Evolutionary conservation across 768 basidiomycete genomes (phyloP), one percentile per base, ranked within the genome.

Genomic region (Calocybe indica): DNA sequence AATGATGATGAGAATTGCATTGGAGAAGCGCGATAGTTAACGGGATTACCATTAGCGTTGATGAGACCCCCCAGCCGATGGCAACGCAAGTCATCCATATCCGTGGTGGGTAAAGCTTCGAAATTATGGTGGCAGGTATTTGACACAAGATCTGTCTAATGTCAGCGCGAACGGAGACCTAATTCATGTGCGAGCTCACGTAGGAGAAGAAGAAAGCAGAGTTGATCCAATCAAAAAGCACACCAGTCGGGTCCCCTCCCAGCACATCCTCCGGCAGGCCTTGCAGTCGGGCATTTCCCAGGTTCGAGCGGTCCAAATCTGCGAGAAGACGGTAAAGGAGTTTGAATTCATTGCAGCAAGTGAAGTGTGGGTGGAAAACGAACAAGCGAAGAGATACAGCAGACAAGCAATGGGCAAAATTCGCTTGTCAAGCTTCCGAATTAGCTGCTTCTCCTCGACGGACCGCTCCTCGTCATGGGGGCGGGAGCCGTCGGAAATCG

Each of bases 121-220:
- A 83, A 0, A 65, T 51, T 28, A 87, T 55, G 0, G 79, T 79
- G 5, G 81, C 83, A 2, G 88, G 88, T 13, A 88, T 62, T 69
- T 83, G 81, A 51, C 68, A 82, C 28, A 88, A 53, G 49, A 90
- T 85, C 85, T 88, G 55, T n/a, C 36, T 12, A 35, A 7, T 12
- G 15, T 48, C 7, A 40, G 40, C 5, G n/a, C n/a, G 10, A 33
- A n/a, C 8, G 33, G 15, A 40, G 37, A 8, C n/a, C 15, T 4
- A 32, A 5, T 6, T 37, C 14, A 12, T 13, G 22, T 12, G 32
- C 9, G 30, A 11, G 65, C 77, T 48, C 48, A 84, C 86, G 60
- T 89, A 90, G 52, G 88, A 80, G 63, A 90, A 80, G 65, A 83
- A 90, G 66, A 90, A 91, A 6, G 75, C 72, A 1, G 86, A 83